Conservation (phyloP, 2,329 filamentous ascomycete species). For the Leptographium procerum region DNA sequence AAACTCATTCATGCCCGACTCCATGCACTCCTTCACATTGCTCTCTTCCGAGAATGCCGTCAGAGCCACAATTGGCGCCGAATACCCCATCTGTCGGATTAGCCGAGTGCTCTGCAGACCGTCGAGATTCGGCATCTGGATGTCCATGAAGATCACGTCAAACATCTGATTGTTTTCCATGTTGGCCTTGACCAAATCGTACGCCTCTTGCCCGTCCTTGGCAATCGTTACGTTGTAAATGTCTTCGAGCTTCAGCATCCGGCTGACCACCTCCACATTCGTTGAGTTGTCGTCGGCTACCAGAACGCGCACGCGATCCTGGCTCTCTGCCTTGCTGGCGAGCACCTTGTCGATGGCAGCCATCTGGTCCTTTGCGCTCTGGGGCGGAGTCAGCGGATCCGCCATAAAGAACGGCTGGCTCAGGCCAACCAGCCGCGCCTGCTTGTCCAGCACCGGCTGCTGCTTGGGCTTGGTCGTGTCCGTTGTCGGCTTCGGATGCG, state of each 20-base stretch:
- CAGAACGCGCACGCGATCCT: slow-evolving; percentile 62
- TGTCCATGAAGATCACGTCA: slow-evolving; percentile 91
- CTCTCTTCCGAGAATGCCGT: slow-evolving; percentile 86
- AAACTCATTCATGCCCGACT: slow-evolving; percentile 88
- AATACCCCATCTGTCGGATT: slow-evolving; percentile 79
- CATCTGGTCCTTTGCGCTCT: slow-evolving; percentile 46
- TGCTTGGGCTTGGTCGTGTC: slow-evolving; percentile 17
- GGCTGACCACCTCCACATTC: slow-evolving; percentile 47
- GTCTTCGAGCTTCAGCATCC: slow-evolving; percentile 63
- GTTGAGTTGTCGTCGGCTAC: slow-evolving; percentile 64
- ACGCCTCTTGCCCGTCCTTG: slow-evolving; percentile 76
- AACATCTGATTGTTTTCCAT: slow-evolving; percentile 65
- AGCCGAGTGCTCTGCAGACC: slow-evolving; percentile 76
- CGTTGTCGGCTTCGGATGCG: slow-evolving; percentile 14
- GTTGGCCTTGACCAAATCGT: slow-evolving; percentile 70
- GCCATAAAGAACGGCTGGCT: slow-evolving; percentile 70
- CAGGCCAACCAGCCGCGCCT: slow-evolving; percentile 71
- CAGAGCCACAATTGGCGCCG: slow-evolving; percentile 77
- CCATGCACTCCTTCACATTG: slow-evolving; percentile 76
- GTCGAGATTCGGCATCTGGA: slow-evolving; percentile 90
- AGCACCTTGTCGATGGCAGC: slow-evolving; percentile 55
- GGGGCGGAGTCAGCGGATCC: slow-evolving; percentile 21
- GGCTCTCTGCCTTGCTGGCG: slow-evolving; percentile 41
- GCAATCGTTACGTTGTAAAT: slow-evolving; percentile 84
- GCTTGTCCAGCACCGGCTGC: slow-evolving; percentile 42